Evolutionary conservation across 805 yeast genomes (phyloP), one percentile per base, ranked within the genome.

Genomic region (Yamadazyma scolyti): DNA sequence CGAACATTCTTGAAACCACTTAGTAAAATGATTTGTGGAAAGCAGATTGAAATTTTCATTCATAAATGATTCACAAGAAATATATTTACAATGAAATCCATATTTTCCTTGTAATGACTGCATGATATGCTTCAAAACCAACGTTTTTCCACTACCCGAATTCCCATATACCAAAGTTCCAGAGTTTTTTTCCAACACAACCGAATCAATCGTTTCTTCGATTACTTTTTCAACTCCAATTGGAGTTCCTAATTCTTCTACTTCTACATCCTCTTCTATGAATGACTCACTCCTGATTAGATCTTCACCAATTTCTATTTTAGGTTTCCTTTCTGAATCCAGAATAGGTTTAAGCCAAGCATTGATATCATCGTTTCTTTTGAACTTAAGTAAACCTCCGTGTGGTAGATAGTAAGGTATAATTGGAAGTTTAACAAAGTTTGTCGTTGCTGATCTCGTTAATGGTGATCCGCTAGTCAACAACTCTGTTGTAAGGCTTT

Each of bases 81-180:
- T 54, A 37, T 66, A 46, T 42, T 70, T 67, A 18, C 78, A 52
- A 30, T 52, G 55, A 46, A 68, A 70, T 9, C 79, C 73, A 21
- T 65, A 52, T 2, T 58, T 49, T 1, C 52, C 30, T 6, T 48
- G 37, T 5, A 83, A 47, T 7, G 46, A 44, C 1, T 57, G 36
- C 0, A 66, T 45, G 1, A 82, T 49, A 16, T 68, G 59, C 3
- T 65, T 54, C 10, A 78, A 47, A 2, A 82, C 39, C 2, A 76
- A 56, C 0, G 93, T 63, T 51, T 90, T 90, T 0, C 97, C 97
- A 39, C 86, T 73, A 0, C 96, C 97, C 1, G 84, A 63, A 14
- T 78, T 58, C 0, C 97, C 97, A 43, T 77, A 71, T 0, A 89
- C 47, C 32, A 87, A 57, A 0, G 77, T 61, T 2, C 90, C 85